phyloP scores from a whole-genome alignment of 2,329 filamentous ascomycete species.

The Xylariaceae sp. region DNA sequence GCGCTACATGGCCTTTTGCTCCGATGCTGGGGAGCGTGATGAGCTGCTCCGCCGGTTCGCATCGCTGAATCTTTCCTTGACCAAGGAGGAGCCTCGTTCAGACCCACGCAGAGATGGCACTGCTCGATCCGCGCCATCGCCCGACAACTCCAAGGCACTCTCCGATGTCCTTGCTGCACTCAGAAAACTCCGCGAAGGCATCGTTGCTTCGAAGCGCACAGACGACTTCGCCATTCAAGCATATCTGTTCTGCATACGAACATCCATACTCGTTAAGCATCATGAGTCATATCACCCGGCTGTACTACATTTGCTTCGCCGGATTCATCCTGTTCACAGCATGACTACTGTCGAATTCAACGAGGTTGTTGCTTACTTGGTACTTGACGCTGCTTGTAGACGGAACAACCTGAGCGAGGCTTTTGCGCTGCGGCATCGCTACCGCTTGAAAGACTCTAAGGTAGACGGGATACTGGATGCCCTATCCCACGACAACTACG shows the following conservation, averaged over 20 bases:
- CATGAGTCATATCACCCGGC: conserved; percentile 89
- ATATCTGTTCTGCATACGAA: conserved; percentile 86
- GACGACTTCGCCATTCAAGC: conserved; percentile 83
- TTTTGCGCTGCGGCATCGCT: conserved; percentile 59
- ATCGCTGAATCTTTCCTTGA: conserved; percentile 47
- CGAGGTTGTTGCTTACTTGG: conserved; percentile 75
- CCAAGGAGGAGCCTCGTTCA: conserved; percentile 33
- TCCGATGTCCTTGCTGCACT: conserved; percentile 76
- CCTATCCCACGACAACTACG: conserved; percentile 77
- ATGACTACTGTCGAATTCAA: conserved; percentile 69
- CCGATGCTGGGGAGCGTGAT: conserved; percentile 64
- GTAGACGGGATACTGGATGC: conserved; percentile 66
- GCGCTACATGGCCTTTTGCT: conserved; percentile 86
- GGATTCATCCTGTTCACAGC: conserved; percentile 64
- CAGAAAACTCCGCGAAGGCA: conserved; percentile 86
- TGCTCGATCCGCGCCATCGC: conserved; percentile 13
- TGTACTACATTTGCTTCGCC: conserved; percentile 70
- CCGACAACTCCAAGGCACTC: conserved; percentile 57
- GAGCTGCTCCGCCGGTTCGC: conserved; percentile 73
- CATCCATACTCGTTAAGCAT: conserved; percentile 75
- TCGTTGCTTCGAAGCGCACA: conserved; percentile 70
- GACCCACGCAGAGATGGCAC: conserved; percentile 5
- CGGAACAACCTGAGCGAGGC: conserved; percentile 71
- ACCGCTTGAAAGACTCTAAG: conserved; percentile 61
- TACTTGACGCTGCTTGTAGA: conserved; percentile 86